These are phyloP conservation scores for Barbatosphaeria neglecta DNA, from an alignment of 495 filamentous ascomycete genomes.

Conservation along the genomic window DNA sequence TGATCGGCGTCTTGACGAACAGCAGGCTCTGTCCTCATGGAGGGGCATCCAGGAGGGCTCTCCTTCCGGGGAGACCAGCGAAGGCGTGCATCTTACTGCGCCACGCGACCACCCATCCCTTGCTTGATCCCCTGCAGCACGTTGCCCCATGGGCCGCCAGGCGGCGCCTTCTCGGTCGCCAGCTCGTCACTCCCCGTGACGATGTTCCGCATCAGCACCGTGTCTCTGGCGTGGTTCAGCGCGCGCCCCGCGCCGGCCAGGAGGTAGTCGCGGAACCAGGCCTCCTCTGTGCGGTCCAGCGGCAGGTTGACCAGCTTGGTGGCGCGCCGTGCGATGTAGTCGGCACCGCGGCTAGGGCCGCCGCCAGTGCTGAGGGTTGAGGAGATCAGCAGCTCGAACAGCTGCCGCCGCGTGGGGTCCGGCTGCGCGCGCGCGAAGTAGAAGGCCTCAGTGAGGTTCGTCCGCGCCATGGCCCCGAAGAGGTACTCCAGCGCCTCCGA, in stretches of 20 bases:
- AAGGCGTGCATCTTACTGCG: not conserved
- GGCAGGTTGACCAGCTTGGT: slow-evolving; percentile 58
- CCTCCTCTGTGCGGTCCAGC: slow-evolving; percentile 54
- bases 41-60: too few relatives aligned
- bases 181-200: slow-evolving; percentile 11
- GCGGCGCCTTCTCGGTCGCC: not conserved
- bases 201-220: slow-evolving; percentile 55
- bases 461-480: slow-evolving; percentile 54
- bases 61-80: too few relatives aligned
- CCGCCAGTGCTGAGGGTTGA: slow-evolving; percentile 46
- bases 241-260: slow-evolving; percentile 47
- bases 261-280: slow-evolving; percentile 59
- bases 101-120: not conserved
- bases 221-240: slow-evolving; percentile 53
- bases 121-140: not conserved
- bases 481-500: slow-evolving; percentile 48
- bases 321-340: not conserved
- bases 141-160: not conserved
- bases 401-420: slow-evolving; percentile 43
- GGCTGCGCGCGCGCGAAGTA: slow-evolving; percentile 57
- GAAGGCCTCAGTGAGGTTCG: slow-evolving; percentile 59
- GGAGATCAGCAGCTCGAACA: slow-evolving; percentile 57
- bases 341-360: too few relatives aligned
- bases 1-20: too few relatives aligned
- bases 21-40: too few relatives aligned